These are phyloP conservation scores for Lippia alba DNA, from an alignment of 305 asterid genomes.

Conservation along the genomic window DNA sequence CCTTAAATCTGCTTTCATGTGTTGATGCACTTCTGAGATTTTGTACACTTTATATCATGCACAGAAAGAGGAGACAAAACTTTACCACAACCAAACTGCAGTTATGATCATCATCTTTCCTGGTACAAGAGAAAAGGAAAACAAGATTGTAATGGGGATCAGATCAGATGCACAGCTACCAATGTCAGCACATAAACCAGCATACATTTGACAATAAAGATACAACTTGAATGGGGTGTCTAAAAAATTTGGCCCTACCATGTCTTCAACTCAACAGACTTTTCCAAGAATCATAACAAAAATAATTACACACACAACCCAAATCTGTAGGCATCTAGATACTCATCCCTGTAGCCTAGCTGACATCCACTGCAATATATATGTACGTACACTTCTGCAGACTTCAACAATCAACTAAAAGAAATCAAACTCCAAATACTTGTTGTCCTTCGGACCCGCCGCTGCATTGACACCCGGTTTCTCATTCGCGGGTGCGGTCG, in stretches of 20 bases:
- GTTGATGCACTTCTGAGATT: no score
- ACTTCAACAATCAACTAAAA: slow-evolving; percentile 31
- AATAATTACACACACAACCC: slow-evolving; percentile 34
- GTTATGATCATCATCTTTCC: not conserved
- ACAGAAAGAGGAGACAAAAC: no score
- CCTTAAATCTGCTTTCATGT: no score
- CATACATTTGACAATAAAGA: slow-evolving; percentile 14
- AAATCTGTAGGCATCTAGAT: slow-evolving; percentile 22
- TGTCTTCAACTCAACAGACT: slow-evolving; percentile 44
- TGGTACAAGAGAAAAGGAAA: slow-evolving; percentile 25
- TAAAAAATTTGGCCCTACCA: slow-evolving; percentile 45
- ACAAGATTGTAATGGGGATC: slow-evolving; percentile 28
- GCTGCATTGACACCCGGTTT: slow-evolving; percentile 21
- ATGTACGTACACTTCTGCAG: no score
- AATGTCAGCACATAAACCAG: slow-evolving; percentile 33
- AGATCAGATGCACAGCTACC: slow-evolving; percentile 39
- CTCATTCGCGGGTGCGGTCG: slow-evolving; percentile 19
- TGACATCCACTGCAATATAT: no score
- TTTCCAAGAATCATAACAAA: slow-evolving; percentile 29
- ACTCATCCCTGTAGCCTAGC: not conserved
- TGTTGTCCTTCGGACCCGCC: slow-evolving; percentile 36
- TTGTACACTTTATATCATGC: no score
- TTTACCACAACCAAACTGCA: no score
- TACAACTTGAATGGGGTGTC: slow-evolving; percentile 25
- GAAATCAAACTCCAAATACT: slow-evolving; percentile 50